phyloP scores from a whole-genome alignment of 2,329 filamentous ascomycete genomes.

The Xylariales sp. region DNA sequence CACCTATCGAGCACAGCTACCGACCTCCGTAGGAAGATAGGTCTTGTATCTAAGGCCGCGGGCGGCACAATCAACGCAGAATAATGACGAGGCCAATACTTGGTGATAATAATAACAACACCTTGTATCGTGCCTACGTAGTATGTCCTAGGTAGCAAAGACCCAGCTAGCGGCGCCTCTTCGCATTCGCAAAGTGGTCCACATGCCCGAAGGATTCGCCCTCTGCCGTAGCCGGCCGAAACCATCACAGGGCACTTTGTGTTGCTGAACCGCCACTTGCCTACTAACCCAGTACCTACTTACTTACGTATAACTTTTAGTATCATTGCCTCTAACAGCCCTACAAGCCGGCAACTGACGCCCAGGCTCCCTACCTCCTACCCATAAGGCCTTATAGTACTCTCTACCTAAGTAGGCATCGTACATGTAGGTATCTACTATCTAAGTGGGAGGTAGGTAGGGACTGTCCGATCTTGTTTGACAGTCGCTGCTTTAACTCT shows the following conservation, averaged over 20 bases:
- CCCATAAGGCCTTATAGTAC: too few relatives aligned
- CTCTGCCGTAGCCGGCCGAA: background rate
- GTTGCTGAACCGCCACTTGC: background rate
- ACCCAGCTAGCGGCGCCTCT: background rate
- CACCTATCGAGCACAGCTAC: too few relatives aligned
- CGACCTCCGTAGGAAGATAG: too few relatives aligned
- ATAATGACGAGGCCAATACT: too few relatives aligned
- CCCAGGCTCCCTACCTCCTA: background rate
- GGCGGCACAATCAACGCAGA: background rate
- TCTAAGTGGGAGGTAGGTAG: background rate
- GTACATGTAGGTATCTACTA: too few relatives aligned
- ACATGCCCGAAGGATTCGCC: background rate
- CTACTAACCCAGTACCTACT: too few relatives aligned
- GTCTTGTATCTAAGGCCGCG: too few relatives aligned
- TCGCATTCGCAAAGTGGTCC: background rate
- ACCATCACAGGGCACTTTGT: background rate
- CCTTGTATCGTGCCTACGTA: too few relatives aligned
- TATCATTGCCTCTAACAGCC: background rate
- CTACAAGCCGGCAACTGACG: conserved; percentile 4
- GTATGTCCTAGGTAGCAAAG: background rate
- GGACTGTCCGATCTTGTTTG: background rate
- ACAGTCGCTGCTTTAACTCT: conserved; percentile 34
- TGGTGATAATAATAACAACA: too few relatives aligned
- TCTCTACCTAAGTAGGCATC: too few relatives aligned
- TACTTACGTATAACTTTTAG: background rate